Base-by-base conservation (phyloP, 2,329 filamentous ascomycete species). In the Plectosphaerella plurivora region DNA sequence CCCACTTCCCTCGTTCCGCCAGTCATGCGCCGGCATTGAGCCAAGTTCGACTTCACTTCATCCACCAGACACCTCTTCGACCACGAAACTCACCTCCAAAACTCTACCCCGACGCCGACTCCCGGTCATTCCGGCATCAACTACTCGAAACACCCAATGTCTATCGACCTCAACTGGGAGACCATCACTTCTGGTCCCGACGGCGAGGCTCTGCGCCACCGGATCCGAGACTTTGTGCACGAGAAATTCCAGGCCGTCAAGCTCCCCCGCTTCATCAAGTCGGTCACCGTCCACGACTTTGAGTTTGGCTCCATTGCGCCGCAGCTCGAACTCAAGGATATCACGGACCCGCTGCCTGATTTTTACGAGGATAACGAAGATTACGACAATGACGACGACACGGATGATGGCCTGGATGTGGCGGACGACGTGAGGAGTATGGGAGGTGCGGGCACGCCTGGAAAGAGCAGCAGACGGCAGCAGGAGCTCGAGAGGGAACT, bases 151-250 rank as follows among this genome's bases (percentile, higher is more conserved):
- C 16, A 18, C 37, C 56, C 55, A 60, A 99, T 99, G 94, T 97
- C 94, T 61, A 93, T 99, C 75, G 92, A 97, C 66, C 87, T 99
- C 68, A 91, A 96, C 72, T 99, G 94, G 94, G 87, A 94, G 65
- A 88, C 88, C 57, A 83, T 97, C 65, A 97, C 93, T 20, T 86
- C 85, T 56, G 94, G 94, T 25, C 84, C 91, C 47, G 93, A 97
- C 70, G 93, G 94, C 52, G 81, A 86, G 58, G 88, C 84, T 51
- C 84, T 97, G 55, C 91, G 93, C 47, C 87, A 91, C 66, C 82
- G 81, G 57, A 96, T 99, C 70, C 89, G 93, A 59, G 85, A 86
- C 63, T 99, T 99, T 73, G 89, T 99, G 62, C 91, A 99, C 72
- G 87, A 91, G 66, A 94, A 92, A 65, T 99, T 99, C 72, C 94